Percentiles rank a stretch among this genome's conserved stretches.
Conservation (phyloP, 2,329 filamentous ascomycete genomes). For the Trichoderma semiorbis region DNA sequence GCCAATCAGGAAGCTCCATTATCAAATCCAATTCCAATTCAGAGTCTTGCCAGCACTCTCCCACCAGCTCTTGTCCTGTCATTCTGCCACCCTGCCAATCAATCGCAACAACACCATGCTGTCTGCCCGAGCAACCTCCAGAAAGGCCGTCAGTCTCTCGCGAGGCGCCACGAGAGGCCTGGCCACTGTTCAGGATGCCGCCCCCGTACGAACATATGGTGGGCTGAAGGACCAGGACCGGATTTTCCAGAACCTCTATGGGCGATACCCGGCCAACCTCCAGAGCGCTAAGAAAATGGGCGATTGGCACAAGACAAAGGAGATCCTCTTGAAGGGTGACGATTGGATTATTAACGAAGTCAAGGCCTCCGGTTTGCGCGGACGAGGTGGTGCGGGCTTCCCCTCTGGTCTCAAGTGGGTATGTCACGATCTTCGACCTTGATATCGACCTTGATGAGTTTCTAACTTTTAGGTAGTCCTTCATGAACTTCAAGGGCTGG, state of each 20-base stretch:
- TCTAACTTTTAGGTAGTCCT: slow-evolving; percentile 60
- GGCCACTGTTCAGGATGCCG: slow-evolving; percentile 74
- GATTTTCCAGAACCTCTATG: slow-evolving; percentile 98
- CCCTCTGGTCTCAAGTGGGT: slow-evolving; percentile 99
- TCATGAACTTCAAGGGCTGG: slow-evolving; percentile 99
- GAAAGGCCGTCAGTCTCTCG: slow-evolving; percentile 39
- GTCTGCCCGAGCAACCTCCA: slow-evolving; percentile 42
- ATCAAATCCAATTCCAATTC: slow-evolving; percentile 11
- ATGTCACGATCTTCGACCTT: slow-evolving; percentile 34
- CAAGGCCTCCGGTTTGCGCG: slow-evolving; percentile 92
- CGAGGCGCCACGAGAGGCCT: slow-evolving; percentile 61
- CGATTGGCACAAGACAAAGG: slow-evolving; percentile 99
- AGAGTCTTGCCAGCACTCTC: slow-evolving; percentile 29
- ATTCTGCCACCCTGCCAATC: slow-evolving; percentile 22
- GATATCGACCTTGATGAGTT: not conserved
- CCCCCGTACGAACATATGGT: slow-evolving; percentile 71
- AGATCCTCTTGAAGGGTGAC: slow-evolving; percentile 94
- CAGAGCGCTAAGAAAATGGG: slow-evolving; percentile 97
- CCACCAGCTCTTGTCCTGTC: slow-evolving; percentile 31
- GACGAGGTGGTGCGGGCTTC: slow-evolving; percentile 95
- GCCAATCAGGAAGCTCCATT: slow-evolving; percentile 9
- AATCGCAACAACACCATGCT: slow-evolving; percentile 38
- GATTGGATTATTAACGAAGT: slow-evolving; percentile 98
- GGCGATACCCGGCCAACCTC: slow-evolving; percentile 84
- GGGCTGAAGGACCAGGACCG: slow-evolving; percentile 94